Base-by-base conservation (phyloP, 2,329 filamentous ascomycete genomes). In the Trichoderma sp. region DNA sequence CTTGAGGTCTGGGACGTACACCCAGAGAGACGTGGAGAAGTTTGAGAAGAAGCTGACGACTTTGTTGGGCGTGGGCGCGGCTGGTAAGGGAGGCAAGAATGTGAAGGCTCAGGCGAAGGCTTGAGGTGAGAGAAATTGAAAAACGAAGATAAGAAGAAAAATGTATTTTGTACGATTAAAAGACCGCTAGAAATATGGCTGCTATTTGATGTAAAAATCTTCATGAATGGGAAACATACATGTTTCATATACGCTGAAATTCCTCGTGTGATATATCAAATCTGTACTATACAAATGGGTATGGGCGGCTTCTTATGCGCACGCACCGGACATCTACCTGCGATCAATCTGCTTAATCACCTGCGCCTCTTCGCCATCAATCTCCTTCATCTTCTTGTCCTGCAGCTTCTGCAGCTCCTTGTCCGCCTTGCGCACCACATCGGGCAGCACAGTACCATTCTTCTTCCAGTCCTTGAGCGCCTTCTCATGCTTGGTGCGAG, bases 361-460 rank as follows among this genome's bases (percentile, higher is more conserved):
- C 76, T 84, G 82, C 77, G 86, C 85, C 81, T 90, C 87, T 53
- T 81, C 81, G 12, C 76, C 76, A 59, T 87, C 84, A 61, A 89
- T 83, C 69, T 81, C 82, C 77, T 83, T 82, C 81, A 88, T 84
- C 78, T 84, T 82, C 80, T 87, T 87, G 71, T 87, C 84, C 81
- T 87, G 85, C 71, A 84, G 73, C 80, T 85, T 85, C 76, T 86
- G 84, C 76, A 84, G 74, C 77, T 84, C 82, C 70, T 79, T 84
- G 50, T 85, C 83, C 6, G 87, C 81, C 77, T 84, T 82, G 74
- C 82, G 82, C 73, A 84, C 83, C n/a, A 85, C 77, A 74, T 89
- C 87, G 2, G 82, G 81, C 53, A 83, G 77, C 34, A 89, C 74
- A 12, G 74, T 43, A 23, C 80, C 80, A 11, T 82, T 82, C 80